Percentiles rank a stretch among this genome's conserved stretches.
These are phyloP conservation scores for Pestalotiopsis sp. DNA, from an alignment of 2,329 filamentous ascomycete species.

Conservation along the genomic window DNA sequence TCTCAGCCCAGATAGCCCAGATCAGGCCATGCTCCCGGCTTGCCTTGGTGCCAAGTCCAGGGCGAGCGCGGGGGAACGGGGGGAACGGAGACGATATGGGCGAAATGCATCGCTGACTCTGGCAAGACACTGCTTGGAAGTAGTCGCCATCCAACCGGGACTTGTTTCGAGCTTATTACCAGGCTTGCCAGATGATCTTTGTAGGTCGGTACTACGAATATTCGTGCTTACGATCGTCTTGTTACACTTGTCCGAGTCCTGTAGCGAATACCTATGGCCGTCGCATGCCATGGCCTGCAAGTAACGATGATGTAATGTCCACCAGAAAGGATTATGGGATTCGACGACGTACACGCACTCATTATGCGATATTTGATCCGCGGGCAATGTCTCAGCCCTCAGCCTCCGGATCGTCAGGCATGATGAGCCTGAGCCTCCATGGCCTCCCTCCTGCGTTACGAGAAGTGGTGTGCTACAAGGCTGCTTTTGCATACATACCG, in stretches of 20 bases:
- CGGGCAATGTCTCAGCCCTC: background rate
- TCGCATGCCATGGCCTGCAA: background rate
- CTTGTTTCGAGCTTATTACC: background rate
- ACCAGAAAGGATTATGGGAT: background rate
- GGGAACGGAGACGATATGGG: background rate
- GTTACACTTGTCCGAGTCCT: background rate
- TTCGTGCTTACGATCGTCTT: too few relatives aligned
- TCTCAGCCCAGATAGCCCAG: slow-evolving; percentile 6
- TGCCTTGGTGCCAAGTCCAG: background rate
- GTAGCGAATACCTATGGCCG: too few relatives aligned
- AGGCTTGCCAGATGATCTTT: background rate
- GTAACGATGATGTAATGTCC: background rate
- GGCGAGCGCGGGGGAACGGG: slow-evolving; percentile 1
- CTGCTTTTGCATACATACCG: background rate
- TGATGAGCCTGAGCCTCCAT: background rate
- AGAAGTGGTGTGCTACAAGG: background rate
- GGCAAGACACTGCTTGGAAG: background rate
- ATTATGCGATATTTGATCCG: background rate
- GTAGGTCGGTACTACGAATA: too few relatives aligned
- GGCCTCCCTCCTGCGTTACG: background rate
- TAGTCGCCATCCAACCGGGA: background rate
- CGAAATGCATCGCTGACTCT: background rate
- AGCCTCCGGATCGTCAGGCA: background rate
- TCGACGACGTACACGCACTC: background rate
- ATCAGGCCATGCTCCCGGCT: background rate